phyloP scores from a whole-genome alignment of 2,329 filamentous ascomycete genomes.

The Penicillium sp. region DNA sequence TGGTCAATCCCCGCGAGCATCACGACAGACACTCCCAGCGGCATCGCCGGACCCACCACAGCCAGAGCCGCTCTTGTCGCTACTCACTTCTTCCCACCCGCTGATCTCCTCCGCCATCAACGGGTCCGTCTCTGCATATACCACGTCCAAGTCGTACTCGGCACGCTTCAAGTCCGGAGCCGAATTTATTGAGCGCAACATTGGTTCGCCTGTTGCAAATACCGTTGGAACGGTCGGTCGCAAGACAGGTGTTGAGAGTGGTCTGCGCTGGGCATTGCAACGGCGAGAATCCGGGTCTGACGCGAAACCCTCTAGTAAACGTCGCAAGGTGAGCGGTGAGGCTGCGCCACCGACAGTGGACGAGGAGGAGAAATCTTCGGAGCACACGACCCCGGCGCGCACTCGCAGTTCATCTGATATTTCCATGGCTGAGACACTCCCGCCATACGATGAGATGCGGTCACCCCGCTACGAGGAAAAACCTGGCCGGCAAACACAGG shows the following conservation, averaged over 20 bases:
- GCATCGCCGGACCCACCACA: slow-evolving; percentile 48
- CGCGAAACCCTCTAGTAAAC: slow-evolving; percentile 39
- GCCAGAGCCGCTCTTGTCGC: slow-evolving; percentile 78
- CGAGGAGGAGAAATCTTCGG: slow-evolving; percentile 49
- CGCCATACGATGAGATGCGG: slow-evolving; percentile 78
- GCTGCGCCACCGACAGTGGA: slow-evolving; percentile 45
- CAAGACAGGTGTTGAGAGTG: slow-evolving; percentile 83
- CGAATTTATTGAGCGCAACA: slow-evolving; percentile 85
- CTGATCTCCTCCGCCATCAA: slow-evolving; percentile 83
- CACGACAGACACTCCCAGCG: slow-evolving; percentile 38
- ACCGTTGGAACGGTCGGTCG: slow-evolving; percentile 82
- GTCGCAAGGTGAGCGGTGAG: slow-evolving; percentile 48
- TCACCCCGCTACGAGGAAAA: slow-evolving; percentile 69
- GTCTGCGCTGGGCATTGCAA: slow-evolving; percentile 78
- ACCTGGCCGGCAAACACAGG: slow-evolving; percentile 35
- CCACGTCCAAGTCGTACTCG: slow-evolving; percentile 84
- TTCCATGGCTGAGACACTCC: slow-evolving; percentile 73
- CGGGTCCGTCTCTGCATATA: slow-evolving; percentile 81
- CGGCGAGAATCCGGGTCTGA: slow-evolving; percentile 41
- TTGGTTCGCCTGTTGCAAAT: slow-evolving; percentile 78
- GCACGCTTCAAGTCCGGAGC: slow-evolving; percentile 86
- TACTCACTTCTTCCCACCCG: slow-evolving; percentile 86
- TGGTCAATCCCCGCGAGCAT: slow-evolving; percentile 62
- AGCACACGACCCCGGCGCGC: slow-evolving; percentile 25
- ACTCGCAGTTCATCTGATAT: slow-evolving; percentile 62